Base-by-base conservation (phyloP, 2,329 filamentous ascomycete species). In the Cytospora paraplurivora region DNA sequence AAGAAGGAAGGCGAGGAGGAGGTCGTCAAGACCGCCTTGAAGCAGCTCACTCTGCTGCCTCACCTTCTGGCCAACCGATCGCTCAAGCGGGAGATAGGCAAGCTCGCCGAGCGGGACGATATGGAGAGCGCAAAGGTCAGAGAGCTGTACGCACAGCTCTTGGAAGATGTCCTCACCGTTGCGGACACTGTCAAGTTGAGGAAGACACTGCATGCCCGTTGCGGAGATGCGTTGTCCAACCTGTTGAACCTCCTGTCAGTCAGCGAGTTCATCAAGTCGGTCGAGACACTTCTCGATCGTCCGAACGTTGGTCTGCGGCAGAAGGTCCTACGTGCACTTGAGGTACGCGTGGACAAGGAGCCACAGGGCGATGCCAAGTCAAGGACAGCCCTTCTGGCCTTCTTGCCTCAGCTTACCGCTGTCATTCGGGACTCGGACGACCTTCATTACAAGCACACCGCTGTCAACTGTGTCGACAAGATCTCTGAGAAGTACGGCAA, bases 401-500 rank as follows among this genome's bases (percentile, higher is more conserved):
- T 97, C 80, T 73, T 97, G 68, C 88, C 91, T 12, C 89, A 89
- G 68, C 82, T 97, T 66, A 91, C 91, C 19, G 82, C 84, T 21
- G 90, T 96, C 53, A 86, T 99, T 64, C 82, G 88, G 62, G 85
- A 89, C 56, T 89, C 90, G 7, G 79, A 84, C 37, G 88, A 95
- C 68, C 84, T 89, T 59, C 82, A 87, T 34, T 89, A 95, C 74
- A 93, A 94, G 76, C 89, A 93, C 70, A 92, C 91, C 12, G 91
- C 93, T 1, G 88, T 99, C 66, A 88, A 88, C 41, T 98, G 94
- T 70, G 89, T 98, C 52, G 93, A 97, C 77, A 91, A 92, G 75
- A 96, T 99, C 67, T 86, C 91, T 2, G 93, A 97, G 76, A 94
- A 94, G 74, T 98, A 97, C 74, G 96, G 95, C 69, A 96, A 95